These are phyloP conservation scores for Carallia brachiata DNA, from an alignment of 345 rosid species.

Conservation along the genomic window DNA sequence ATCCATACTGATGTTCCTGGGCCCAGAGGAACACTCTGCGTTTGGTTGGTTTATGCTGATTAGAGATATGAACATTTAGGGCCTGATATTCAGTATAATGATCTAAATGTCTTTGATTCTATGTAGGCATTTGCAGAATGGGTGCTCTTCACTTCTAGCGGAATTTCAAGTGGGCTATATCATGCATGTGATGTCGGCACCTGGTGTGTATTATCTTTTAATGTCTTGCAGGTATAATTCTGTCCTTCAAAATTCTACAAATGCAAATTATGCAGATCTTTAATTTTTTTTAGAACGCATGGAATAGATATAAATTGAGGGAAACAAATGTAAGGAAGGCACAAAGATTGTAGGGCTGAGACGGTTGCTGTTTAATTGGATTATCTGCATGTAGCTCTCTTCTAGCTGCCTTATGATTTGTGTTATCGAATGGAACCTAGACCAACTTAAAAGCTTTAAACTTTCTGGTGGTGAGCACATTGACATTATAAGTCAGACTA, in stretches of 20 bases:
- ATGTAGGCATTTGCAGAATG: slow-evolving; percentile 90
- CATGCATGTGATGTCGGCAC: slow-evolving; percentile 98
- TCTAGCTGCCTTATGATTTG: background rate
- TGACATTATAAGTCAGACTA: too few relatives aligned
- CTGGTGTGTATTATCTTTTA: slow-evolving; percentile 74
- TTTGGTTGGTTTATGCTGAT: slow-evolving; percentile 9
- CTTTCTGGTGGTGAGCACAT: too few relatives aligned
- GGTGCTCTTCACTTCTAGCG: slow-evolving; percentile 88
- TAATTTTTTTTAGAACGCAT: background rate
- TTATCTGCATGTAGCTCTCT: background rate
- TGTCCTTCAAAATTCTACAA: background rate
- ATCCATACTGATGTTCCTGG: background rate
- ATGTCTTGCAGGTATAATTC: slow-evolving; percentile 69
- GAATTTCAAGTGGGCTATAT: slow-evolving; percentile 88
- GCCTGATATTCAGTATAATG: background rate
- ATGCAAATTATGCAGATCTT: background rate
- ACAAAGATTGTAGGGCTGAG: background rate
- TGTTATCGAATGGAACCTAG: too few relatives aligned
- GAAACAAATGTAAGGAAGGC: background rate
- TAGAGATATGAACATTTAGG: background rate
- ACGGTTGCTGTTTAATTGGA: background rate
- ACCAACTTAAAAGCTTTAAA: too few relatives aligned
- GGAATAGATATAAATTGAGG: background rate
- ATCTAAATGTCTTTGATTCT: slow-evolving; percentile 11
- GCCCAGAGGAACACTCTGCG: background rate